Conservation (phyloP, 345 rosid genomes). For the Corymbia maculata region DNA sequence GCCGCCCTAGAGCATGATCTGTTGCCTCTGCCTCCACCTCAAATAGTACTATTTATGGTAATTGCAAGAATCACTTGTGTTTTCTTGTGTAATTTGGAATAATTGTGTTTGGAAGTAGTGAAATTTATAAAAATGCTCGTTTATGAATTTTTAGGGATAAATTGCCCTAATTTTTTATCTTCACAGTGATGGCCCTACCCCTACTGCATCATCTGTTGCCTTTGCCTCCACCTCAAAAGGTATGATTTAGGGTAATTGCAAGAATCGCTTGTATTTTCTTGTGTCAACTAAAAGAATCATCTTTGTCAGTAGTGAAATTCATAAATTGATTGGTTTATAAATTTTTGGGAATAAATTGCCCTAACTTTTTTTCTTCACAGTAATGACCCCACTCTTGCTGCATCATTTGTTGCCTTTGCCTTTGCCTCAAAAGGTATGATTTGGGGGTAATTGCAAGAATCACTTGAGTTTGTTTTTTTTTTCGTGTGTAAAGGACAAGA, state of each 20-base stretch:
- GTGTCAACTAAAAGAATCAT: too few relatives aligned
- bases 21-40: not conserved
- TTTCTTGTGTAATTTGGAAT: not conserved
- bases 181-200: not conserved
- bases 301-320: too few relatives aligned
- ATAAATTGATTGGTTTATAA: too few relatives aligned
- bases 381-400: accelerated
- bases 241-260: not conserved
- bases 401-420: not conserved
- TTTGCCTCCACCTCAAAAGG: not conserved
- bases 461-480: not conserved
- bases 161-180: not conserved
- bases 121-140: too few relatives aligned
- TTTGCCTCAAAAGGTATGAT: accelerated
- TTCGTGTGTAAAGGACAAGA: not conserved
- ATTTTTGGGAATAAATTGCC: too few relatives aligned
- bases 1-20: too few relatives aligned
- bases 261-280: too few relatives aligned
- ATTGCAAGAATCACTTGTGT: too few relatives aligned
- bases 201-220: accelerated
- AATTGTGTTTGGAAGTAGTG: not conserved
- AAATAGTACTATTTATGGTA: not conserved
- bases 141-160: too few relatives aligned
- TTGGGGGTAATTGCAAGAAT: not conserved
- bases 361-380: not conserved